These are phyloP conservation scores for Penicillium palitans DNA, from an alignment of 2,329 filamentous ascomycete species.

Conservation along the genomic window DNA sequence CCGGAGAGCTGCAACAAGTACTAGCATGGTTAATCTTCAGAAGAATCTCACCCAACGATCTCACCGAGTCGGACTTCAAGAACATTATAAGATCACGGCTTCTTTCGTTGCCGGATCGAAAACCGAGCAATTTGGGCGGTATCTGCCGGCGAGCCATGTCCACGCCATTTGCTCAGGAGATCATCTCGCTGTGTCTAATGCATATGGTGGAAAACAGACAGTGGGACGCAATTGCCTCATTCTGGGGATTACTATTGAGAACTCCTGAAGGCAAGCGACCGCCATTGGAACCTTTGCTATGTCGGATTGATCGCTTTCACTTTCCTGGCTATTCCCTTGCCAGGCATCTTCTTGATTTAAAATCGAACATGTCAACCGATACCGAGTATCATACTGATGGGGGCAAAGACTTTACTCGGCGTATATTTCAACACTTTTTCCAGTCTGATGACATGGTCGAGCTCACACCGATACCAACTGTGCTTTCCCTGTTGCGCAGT, in stretches of 20 bases:
- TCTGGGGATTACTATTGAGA: slow-evolving; percentile 19
- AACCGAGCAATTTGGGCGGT: slow-evolving; percentile 27
- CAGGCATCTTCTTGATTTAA: slow-evolving; percentile 1
- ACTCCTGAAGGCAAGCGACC: not conserved
- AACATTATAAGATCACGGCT: slow-evolving; percentile 48
- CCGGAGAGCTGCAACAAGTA: slow-evolving; percentile 45
- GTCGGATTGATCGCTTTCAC: not conserved
- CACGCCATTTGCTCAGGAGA: slow-evolving; percentile 22
- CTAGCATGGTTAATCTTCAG: slow-evolving; percentile 51
- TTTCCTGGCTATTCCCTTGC: not conserved
- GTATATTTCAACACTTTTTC: not conserved
- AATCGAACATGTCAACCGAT: too few species aligned
- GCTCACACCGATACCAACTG: not conserved
- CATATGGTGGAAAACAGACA: slow-evolving; percentile 32
- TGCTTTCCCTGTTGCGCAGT: slow-evolving; percentile 29
- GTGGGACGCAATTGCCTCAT: slow-evolving; percentile 31
- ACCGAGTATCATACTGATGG: too few species aligned
- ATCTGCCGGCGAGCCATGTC: slow-evolving; percentile 45
- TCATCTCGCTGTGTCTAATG: slow-evolving; percentile 34
- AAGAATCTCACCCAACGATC: slow-evolving; percentile 37
- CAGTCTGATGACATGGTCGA: not conserved
- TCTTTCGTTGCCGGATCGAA: slow-evolving; percentile 36
- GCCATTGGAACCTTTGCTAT: not conserved
- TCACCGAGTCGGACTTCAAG: slow-evolving; percentile 48
- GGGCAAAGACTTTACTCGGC: not conserved